These are phyloP conservation scores for Curvularia eragrostidis DNA, from an alignment of 2,329 filamentous ascomycete genomes.

Conservation along the genomic window DNA sequence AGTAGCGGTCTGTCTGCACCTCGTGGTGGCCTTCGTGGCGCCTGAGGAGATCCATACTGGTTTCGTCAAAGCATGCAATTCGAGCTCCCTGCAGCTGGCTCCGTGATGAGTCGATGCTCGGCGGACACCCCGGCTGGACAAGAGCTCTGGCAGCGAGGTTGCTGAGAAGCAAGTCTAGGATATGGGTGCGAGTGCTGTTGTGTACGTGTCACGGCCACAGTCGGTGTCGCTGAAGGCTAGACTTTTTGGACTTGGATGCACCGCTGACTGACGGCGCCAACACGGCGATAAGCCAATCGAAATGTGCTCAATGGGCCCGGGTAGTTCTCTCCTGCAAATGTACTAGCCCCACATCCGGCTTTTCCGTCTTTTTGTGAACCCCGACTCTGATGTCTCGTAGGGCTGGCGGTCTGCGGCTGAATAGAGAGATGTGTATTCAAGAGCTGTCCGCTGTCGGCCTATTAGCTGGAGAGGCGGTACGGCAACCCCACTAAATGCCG, in stretches of 20 bases:
- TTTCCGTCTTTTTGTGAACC: background rate
- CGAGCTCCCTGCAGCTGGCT: background rate
- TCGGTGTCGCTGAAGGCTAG: conserved; percentile 19
- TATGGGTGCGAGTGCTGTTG: background rate
- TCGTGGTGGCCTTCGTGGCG: conserved; percentile 36
- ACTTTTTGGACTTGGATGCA: conserved; percentile 16
- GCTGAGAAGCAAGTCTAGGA: background rate
- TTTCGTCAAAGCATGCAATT: background rate
- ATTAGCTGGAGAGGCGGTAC: conserved; percentile 6
- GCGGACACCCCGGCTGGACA: background rate
- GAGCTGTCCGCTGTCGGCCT: background rate
- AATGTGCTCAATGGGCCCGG: conserved; percentile 22
- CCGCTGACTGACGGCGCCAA: conserved; percentile 12
- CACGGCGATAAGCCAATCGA: conserved; percentile 12
- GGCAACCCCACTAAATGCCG: conserved; percentile 22
- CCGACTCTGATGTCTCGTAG: background rate
- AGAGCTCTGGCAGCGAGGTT: background rate
- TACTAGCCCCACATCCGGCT: background rate
- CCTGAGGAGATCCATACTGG: conserved; percentile 25
- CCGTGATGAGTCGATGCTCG: too few species aligned
- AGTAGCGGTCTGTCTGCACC: conserved; percentile 34
- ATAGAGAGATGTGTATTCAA: conserved; percentile 24
- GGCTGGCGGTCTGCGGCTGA: conserved; percentile 9
- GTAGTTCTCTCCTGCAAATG: background rate
- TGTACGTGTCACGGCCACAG: conserved; percentile 18